These are phyloP conservation scores for Ballota nigra DNA, from an alignment of 257 asterid genomes.

Conservation along the genomic window DNA sequence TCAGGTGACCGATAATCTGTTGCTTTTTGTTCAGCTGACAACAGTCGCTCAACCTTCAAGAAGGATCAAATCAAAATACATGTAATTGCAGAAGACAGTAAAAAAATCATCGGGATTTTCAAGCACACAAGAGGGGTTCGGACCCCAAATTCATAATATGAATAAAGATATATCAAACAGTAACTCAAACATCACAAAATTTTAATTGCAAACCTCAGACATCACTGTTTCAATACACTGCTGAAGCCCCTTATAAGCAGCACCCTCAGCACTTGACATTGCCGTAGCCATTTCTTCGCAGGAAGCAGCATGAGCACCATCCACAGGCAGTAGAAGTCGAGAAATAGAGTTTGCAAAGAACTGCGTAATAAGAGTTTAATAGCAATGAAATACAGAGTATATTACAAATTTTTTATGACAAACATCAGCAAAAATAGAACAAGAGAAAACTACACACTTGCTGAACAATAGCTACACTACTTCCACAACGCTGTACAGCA, in stretches of 20 bases:
- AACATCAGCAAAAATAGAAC: constrained; percentile 11
- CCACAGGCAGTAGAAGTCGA: constrained; percentile 90
- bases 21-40: constrained; percentile 91
- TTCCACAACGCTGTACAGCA: constrained; percentile 97
- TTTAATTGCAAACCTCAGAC: constrained; percentile 77
- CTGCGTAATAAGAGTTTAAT: constrained; percentile 43
- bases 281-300: constrained; percentile 99
- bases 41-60: constrained; percentile 81
- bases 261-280: constrained; percentile 94
- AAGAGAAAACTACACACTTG: constrained; percentile 56
- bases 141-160: constrained; percentile 8
- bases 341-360: constrained; percentile 91
- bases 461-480: constrained; percentile 99
- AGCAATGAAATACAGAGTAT: constrained; percentile 6
- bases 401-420: neutral
- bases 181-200: constrained; percentile 6
- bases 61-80: constrained; percentile 21
- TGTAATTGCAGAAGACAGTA: neutral
- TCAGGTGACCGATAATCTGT: constrained; percentile 91
- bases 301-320: constrained; percentile 98
- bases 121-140: neutral
- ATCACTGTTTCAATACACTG: constrained; percentile 97
- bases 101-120: neutral
- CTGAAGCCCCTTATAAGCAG: constrained; percentile 97
- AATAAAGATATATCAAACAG: neutral